Evolutionary conservation across 805 yeast genomes (phyloP), one percentile per base, ranked within the genome.

Genomic region (Candida arabinofermentans): DNA sequence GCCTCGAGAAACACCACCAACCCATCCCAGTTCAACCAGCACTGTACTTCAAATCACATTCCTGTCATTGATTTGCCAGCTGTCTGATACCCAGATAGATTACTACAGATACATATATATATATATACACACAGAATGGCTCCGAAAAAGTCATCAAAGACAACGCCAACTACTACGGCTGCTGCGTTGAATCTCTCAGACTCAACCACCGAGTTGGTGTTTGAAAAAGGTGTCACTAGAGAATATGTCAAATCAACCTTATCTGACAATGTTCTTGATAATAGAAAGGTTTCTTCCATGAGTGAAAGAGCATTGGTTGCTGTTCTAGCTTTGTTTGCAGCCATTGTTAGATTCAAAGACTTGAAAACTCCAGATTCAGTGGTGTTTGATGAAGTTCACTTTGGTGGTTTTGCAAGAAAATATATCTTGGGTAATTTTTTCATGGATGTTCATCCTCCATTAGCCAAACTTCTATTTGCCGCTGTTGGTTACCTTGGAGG

Each of bases 301-400:
- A 55, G 58, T 24, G 85, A 80, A 51, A 65, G 64, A 39, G 4
- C 67, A 1, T 47, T 71, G n/a, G 47, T 77, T 6, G 59, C 53
- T 2, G 57, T 67, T 13, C 65, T 86, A 40, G 48, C 57, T 4
- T 24, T 50, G 12, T 51, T 81, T 27, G 75, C 96, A 0, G 47
- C 71, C 10, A 54, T 63, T 36, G 74, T 87, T 37, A 79, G 99
- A 52, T 69, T 84, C 40, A 67, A 71, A 50, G 67, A 74, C 40
- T 68, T 93, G 44, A 67, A 74, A 22, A 58, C 66, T 47, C 99
- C 99, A 30, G 65, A 79, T 54, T 79, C 90, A 23, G 98, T 93
- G 35, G 98, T 93, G 22, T 93, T 93, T 55, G 99, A 93, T 66
- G 99, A 91, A 66, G 98, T 91, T 40, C 99, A 93, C 64, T 93